Evolutionary conservation across 805 yeast genomes (phyloP).

Genomic region (Wickerhamomyces chambardii): DNA sequence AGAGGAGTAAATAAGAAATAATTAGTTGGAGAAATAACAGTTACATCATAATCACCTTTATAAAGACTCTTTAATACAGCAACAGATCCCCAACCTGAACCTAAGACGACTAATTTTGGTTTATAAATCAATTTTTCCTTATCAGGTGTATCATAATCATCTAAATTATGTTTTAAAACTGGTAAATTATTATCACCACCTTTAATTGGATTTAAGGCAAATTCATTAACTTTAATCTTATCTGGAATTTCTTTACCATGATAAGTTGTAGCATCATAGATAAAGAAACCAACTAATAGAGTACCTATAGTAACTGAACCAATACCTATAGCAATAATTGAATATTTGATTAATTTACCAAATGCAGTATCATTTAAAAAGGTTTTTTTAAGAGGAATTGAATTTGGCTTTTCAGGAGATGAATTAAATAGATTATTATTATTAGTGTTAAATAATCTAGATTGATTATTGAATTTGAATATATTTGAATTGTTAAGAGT

Average conservation of each 20-base stretch:
- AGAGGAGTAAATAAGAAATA: slow-evolving; percentile 64
- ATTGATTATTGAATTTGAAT: no score
- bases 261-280: slow-evolving; percentile 64
- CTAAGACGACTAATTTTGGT: slow-evolving; percentile 52
- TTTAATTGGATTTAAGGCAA: slow-evolving; percentile 42
- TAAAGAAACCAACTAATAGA: slow-evolving; percentile 40
- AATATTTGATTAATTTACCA: slow-evolving; percentile 23
- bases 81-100: slow-evolving; percentile 69
- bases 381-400: slow-evolving; percentile 12
- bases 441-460: no score
- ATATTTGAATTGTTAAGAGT: no score
- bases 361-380: slow-evolving; percentile 17
- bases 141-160: slow-evolving; percentile 43
- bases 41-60: slow-evolving; percentile 50
- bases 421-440: no score
- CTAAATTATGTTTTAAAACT: slow-evolving; percentile 44
- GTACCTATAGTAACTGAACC: slow-evolving; percentile 32
- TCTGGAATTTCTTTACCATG: slow-evolving; percentile 28
- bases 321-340: slow-evolving; percentile 30
- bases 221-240: slow-evolving; percentile 37
- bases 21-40: slow-evolving; percentile 60
- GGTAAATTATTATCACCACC: slow-evolving; percentile 75
- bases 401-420: slow-evolving; percentile 9
- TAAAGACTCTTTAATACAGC: slow-evolving; percentile 43
- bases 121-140: slow-evolving; percentile 35